phyloP scores from a whole-genome alignment of 2,329 filamentous ascomycete genomes.

The Eutypa lata region DNA sequence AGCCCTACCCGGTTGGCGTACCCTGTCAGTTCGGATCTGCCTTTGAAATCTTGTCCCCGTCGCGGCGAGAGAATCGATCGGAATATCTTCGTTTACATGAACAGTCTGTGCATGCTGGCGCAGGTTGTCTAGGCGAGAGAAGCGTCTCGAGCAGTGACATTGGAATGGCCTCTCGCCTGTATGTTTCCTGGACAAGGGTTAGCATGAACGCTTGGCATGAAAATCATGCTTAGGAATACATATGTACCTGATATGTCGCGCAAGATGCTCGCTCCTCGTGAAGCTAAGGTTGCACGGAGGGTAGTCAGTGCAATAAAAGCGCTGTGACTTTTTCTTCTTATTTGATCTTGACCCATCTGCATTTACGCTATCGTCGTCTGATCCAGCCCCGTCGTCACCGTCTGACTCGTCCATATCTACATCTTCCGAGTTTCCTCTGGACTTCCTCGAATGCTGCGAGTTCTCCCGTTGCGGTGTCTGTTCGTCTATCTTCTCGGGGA shows the following conservation, averaged over 20 bases:
- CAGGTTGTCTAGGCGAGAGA: slow-evolving; percentile 91
- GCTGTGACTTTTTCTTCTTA: slow-evolving; percentile 95
- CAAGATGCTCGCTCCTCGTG: slow-evolving; percentile 91
- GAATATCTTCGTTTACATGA: slow-evolving; percentile 96
- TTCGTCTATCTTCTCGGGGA: slow-evolving; percentile 43
- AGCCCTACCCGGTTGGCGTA: slow-evolving; percentile 70
- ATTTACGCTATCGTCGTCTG: slow-evolving; percentile 64
- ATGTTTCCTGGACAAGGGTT: slow-evolving; percentile 67
- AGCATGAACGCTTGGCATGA: slow-evolving; percentile 12
- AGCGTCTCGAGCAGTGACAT: slow-evolving; percentile 89
- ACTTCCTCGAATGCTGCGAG: slow-evolving; percentile 60
- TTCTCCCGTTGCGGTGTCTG: slow-evolving; percentile 46
- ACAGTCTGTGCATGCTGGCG: slow-evolving; percentile 97
- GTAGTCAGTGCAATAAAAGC: slow-evolving; percentile 94
- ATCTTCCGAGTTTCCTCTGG: slow-evolving; percentile 61
- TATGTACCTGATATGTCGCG: slow-evolving; percentile 82
- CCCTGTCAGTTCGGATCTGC: slow-evolving; percentile 84
- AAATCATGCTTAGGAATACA: slow-evolving; percentile 6
- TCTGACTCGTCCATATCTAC: slow-evolving; percentile 76
- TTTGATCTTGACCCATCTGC: slow-evolving; percentile 66
- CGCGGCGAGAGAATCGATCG: slow-evolving; percentile 86
- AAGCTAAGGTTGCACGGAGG: slow-evolving; percentile 94
- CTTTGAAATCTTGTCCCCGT: slow-evolving; percentile 89
- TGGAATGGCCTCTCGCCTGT: slow-evolving; percentile 96
- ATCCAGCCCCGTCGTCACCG: slow-evolving; percentile 55